phyloP scores from a whole-genome alignment of 306 rosid genomes.

The Malus domestica region ASM211411v1 NC_041803.1:25989001-25989500 shows the following conservation, averaged over 20 bases:
- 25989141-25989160: slow-evolving; percentile 1
- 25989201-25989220: neutral
- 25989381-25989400: neutral
- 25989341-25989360: neutral
- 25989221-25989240: neutral
- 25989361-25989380: neutral
- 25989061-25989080: slow-evolving; percentile 94
- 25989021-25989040: slow-evolving; percentile 81
- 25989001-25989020: slow-evolving; percentile 79
- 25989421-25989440: neutral
- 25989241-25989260: neutral
- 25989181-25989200: neutral
- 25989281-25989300: neutral
- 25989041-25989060: slow-evolving; percentile 98
- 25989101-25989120: slow-evolving; percentile 58
- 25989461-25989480: neutral
- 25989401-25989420: neutral
- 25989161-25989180: neutral
- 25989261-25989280: neutral
- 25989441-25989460: neutral
- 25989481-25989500: neutral
- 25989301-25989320: neutral
- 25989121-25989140: neutral
- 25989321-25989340: neutral
- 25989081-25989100: slow-evolving; percentile 91